A percentile compares a stretch with the other conserved stretches of the same genome.
Conservation (phyloP, 1,284 basidiomycete species). For the Erythrobasidium hasegawianum region DNA sequence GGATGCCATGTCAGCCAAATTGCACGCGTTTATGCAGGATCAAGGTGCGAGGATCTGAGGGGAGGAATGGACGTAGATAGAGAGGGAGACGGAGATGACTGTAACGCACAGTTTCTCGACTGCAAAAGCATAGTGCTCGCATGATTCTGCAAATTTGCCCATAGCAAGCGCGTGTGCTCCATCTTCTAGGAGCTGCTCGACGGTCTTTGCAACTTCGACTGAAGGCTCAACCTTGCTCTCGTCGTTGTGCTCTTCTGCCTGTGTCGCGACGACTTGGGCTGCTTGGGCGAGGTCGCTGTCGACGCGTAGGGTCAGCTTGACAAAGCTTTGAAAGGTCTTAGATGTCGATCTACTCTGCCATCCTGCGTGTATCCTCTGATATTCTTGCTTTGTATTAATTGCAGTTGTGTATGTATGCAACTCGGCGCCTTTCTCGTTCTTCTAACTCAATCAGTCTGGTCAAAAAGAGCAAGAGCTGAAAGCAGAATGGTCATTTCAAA, state of each 20-base stretch:
- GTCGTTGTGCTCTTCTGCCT: background rate
- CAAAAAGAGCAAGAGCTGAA: too few species aligned
- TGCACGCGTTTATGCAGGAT: too few species aligned
- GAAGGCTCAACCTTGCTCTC: constrained; percentile 17
- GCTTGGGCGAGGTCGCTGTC: constrained; percentile 31
- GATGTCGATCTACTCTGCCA: constrained; percentile 23
- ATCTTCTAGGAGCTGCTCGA: constrained; percentile 30
- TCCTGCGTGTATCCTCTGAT: background rate
- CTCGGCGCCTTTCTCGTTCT: background rate
- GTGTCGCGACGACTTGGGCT: constrained; percentile 7
- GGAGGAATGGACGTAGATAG: background rate
- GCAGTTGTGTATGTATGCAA: background rate
- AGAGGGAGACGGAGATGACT: background rate
- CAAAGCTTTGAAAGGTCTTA: background rate
- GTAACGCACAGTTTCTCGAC: constrained; percentile 32
- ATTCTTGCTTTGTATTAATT: background rate
- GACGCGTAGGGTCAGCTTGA: background rate
- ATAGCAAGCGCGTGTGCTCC: constrained; percentile 20
- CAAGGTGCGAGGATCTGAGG: background rate
- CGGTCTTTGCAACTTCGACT: constrained; percentile 15
- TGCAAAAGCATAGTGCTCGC: constrained; percentile 29
- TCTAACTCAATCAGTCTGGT: background rate
- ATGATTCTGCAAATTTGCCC: constrained; percentile 26
- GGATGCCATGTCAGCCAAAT: background rate
- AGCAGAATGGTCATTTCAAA: too few species aligned